Conservation (phyloP, 2,329 filamentous ascomycete genomes). For the Aspergillus clavatus region DNA sequence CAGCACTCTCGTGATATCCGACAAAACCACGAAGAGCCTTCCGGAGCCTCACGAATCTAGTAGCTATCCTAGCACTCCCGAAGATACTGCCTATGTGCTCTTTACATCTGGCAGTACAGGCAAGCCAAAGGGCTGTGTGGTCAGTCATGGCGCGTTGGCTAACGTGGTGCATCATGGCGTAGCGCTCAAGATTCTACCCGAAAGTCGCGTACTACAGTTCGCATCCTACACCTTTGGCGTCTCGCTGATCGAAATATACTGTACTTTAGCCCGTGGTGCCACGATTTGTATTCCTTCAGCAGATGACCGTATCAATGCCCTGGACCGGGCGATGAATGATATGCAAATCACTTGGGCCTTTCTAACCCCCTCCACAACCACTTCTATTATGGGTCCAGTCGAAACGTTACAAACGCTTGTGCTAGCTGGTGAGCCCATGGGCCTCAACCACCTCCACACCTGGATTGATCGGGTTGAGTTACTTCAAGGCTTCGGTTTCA, state of each 20-base stretch:
- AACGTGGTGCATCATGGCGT: neutral
- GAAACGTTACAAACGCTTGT: neutral
- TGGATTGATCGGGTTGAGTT: conserved; percentile 1
- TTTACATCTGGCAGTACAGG: too few species aligned
- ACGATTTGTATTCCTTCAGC: conserved; percentile 2
- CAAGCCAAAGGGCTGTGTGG: conserved; percentile 4
- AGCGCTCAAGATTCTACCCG: conserved; percentile 1
- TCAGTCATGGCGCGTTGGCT: neutral
- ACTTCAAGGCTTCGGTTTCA: conserved; percentile 1
- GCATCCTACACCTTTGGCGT: conserved; percentile 4
- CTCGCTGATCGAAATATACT: conserved; percentile 4
- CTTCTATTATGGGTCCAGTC: neutral
- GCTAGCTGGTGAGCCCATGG: conserved; percentile 2
- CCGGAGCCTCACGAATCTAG: too few species aligned
- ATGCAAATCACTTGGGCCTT: conserved; percentile 4
- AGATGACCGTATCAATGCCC: neutral
- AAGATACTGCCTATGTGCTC: conserved; percentile 2
- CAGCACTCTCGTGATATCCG: too few species aligned
- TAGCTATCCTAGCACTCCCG: too few species aligned
- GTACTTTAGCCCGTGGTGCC: neutral
- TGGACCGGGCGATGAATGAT: neutral
- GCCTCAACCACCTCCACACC: neutral
- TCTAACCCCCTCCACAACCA: conserved; percentile 1
- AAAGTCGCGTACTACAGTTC: conserved; percentile 4
- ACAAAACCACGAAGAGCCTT: too few species aligned